A percentile compares a stretch with the other conserved stretches of the same genome.
phyloP scores from a whole-genome alignment of 345 rosid genomes.

The Firmiana major region DNA sequence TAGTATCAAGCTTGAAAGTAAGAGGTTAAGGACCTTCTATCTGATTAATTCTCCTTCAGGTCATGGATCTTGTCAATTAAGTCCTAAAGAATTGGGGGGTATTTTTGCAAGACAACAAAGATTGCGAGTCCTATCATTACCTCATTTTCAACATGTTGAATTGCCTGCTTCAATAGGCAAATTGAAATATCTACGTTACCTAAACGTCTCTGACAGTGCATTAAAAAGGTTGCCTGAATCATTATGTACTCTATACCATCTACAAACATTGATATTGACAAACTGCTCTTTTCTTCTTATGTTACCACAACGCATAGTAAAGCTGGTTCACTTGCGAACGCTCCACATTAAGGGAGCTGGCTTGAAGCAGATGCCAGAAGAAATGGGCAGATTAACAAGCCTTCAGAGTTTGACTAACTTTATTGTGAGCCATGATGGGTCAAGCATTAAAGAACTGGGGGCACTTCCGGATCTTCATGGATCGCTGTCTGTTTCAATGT shows the following conservation, averaged over 20 bases:
- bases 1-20: background rate
- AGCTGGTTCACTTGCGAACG: background rate
- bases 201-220: background rate
- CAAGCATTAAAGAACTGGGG: conserved; percentile 12
- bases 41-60: background rate
- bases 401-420: conserved; percentile 12
- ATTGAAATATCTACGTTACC: background rate
- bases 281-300: background rate
- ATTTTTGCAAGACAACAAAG: background rate
- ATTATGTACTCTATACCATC: background rate
- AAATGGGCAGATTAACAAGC: conserved; percentile 5
- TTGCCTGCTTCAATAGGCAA: background rate
- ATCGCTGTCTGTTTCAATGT: background rate
- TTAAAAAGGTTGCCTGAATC: conserved; percentile 5
- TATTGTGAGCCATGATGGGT: conserved; percentile 10
- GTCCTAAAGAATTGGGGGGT: background rate
- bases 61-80: background rate
- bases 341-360: background rate
- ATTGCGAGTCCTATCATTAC: conserved; percentile 9
- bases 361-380: conserved; percentile 15
- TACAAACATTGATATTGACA: background rate
- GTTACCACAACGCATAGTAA: background rate
- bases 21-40: background rate
- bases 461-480: background rate
- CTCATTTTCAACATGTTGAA: background rate